Conservation (phyloP, 1,284 basidiomycete species). For the Baeospora myosura region DNA sequence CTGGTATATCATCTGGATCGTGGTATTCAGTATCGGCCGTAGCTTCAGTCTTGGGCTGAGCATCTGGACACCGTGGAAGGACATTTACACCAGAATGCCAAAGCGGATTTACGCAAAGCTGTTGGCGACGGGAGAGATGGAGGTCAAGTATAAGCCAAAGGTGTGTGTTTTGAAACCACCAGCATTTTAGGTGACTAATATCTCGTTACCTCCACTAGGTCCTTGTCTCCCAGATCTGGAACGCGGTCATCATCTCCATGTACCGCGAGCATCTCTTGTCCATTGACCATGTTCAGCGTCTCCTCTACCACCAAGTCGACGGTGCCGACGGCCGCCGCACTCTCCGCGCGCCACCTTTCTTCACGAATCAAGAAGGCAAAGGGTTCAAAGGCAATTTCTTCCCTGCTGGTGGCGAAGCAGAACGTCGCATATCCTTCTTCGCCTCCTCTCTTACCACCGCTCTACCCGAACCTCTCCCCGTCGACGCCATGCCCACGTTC, state of each 20-base stretch:
- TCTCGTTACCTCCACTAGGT: slow-evolving; percentile 49
- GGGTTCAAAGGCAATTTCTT: slow-evolving; percentile 80
- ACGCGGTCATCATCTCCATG: slow-evolving; percentile 97
- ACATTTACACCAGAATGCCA: slow-evolving; percentile 89
- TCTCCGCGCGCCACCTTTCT: slow-evolving; percentile 90
- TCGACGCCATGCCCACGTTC: slow-evolving; percentile 96
- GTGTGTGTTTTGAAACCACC: slow-evolving; percentile 25
- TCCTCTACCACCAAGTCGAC: slow-evolving; percentile 92
- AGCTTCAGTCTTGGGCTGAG: slow-evolving; percentile 87
- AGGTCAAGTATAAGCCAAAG: slow-evolving; percentile 97
- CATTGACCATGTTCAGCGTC: slow-evolving; percentile 90
- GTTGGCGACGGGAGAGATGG: slow-evolving; percentile 90
- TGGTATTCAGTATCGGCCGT: slow-evolving; percentile 85
- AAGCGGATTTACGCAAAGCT: slow-evolving; percentile 96
- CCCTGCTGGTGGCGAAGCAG: slow-evolving; percentile 89
- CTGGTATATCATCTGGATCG: slow-evolving; percentile 96
- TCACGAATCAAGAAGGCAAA: slow-evolving; percentile 80
- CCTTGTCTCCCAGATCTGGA: slow-evolving; percentile 96
- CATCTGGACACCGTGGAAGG: slow-evolving; percentile 97
- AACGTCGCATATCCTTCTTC: slow-evolving; percentile 95
- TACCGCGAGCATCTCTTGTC: slow-evolving; percentile 93
- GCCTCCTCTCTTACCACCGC: slow-evolving; percentile 91
- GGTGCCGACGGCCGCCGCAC: slow-evolving; percentile 80
- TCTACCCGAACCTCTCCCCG: slow-evolving; percentile 86
- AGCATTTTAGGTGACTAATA: background rate